Evolutionary conservation across 2,329 filamentous ascomycete genomes (phyloP), one percentile per base, ranked within the genome.

Genomic region (Incumbomyces delicatus): DNA sequence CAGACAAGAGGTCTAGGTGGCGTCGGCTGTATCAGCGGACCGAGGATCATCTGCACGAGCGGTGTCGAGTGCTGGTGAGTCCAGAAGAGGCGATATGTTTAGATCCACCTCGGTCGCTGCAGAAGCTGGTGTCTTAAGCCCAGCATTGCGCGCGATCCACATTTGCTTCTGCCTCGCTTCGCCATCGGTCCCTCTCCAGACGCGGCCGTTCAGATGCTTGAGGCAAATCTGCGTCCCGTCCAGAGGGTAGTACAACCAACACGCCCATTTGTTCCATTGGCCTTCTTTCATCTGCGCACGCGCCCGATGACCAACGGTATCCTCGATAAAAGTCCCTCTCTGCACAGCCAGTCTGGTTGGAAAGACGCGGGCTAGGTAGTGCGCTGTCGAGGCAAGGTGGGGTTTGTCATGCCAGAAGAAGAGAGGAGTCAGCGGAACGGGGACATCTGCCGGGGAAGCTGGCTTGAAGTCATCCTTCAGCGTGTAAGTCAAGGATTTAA

Each of bases 341-440:
- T 14, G 16, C 20, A 41, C 22, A 6, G 38, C 38, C 2, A 41
- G 18, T 16, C 18, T 18, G 17, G 38, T 27, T 10, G 38, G 38
- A 27, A 41, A 41, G 22, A 41, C 22, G 29, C 38, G 22, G 10
- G 16, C 20, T 12, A 41, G 38, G 14, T 41, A 41, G 38, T 41
- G 38, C 6, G 17, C 14, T 27, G 38, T 41, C 12, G 38, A 41
- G 2, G 20, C 38, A 14, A 41, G 20, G 14, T 41, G 38, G 2
- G 38, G 38, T 16, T 41, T 41, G 22, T 41, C 38, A 29, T 41
- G 38, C 38, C 38, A 41, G 20, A 41, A 41, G 38, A 41, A 41
- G 20, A 41, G 38, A 3, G 38, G 38, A 13, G 38, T 41, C 8
- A 41, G 22, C 13, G 38, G 38, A 7, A 41, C 17, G 29, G 17